Conservation (phyloP, 2,329 filamentous ascomycete species). For the Aureobasidium sp. region DNA sequence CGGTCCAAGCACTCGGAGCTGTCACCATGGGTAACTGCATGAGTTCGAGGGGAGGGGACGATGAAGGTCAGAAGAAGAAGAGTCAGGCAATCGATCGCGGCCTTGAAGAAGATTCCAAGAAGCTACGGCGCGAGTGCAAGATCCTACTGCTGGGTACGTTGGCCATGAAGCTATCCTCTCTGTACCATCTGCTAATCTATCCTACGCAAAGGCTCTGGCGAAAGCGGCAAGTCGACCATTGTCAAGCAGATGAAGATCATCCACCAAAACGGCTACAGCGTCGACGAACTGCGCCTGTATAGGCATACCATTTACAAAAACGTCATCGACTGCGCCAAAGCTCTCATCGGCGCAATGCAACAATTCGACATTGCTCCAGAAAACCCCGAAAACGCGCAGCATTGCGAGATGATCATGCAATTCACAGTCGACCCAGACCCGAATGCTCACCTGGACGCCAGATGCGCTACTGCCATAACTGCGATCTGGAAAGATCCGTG, state of each 20-base stretch:
- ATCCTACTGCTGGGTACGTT: slow-evolving; percentile 82
- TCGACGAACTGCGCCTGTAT: slow-evolving; percentile 90
- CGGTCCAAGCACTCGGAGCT: slow-evolving; percentile 13
- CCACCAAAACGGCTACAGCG: slow-evolving; percentile 93
- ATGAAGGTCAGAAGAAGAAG: slow-evolving; percentile 88
- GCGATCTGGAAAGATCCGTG: slow-evolving; percentile 87
- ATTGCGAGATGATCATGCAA: slow-evolving; percentile 73
- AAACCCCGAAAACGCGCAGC: slow-evolving; percentile 62
- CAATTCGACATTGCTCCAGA: slow-evolving; percentile 82
- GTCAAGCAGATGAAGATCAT: slow-evolving; percentile 99
- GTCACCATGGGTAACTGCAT: slow-evolving; percentile 81
- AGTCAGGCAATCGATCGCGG: slow-evolving; percentile 92
- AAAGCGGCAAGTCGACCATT: slow-evolving; percentile 98
- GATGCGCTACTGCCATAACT: slow-evolving; percentile 74
- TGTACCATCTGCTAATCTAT: slow-evolving; percentile 16
- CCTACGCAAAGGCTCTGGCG: slow-evolving; percentile 69
- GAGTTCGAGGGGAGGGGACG: slow-evolving; percentile 80
- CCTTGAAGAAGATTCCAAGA: slow-evolving; percentile 88
- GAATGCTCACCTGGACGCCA: slow-evolving; percentile 71
- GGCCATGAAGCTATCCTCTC: neutral
- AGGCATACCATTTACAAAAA: slow-evolving; percentile 98
- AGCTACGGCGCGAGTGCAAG: slow-evolving; percentile 95
- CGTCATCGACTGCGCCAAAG: slow-evolving; percentile 90
- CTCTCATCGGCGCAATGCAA: slow-evolving; percentile 82
- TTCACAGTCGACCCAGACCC: slow-evolving; percentile 90